A percentile compares a stretch with the other conserved stretches of the same genome.
Evolutionary conservation across 2,329 filamentous ascomycete genomes (phyloP).

Genomic region (Apiospora pterosperma): DNA sequence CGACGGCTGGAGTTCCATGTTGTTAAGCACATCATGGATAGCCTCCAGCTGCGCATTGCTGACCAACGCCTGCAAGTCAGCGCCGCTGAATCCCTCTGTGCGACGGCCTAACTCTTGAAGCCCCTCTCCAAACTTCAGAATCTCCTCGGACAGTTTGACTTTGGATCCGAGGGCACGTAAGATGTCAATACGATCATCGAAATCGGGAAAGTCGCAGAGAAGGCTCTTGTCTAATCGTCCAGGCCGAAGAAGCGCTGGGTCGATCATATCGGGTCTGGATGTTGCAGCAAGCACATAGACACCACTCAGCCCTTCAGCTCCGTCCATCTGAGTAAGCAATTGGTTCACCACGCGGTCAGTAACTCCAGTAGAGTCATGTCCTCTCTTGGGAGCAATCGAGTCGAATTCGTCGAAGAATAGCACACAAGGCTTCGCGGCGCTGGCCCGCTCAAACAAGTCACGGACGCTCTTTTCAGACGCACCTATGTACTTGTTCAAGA

Average conservation of each 20-base stretch:
- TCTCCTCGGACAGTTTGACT: conserved; percentile 66
- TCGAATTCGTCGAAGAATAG: conserved; percentile 99
- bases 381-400: conserved; percentile 93
- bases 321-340: conserved; percentile 97
- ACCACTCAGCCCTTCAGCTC: conserved; percentile 88
- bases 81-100: conserved; percentile 90
- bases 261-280: conserved; percentile 88
- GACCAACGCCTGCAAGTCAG: conserved; percentile 89
- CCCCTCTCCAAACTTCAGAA: conserved; percentile 53
- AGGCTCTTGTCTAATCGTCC: conserved; percentile 91
- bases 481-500: conserved; percentile 98
- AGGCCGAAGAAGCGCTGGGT: conserved; percentile 86
- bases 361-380: conserved; percentile 96
- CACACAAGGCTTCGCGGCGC: conserved; percentile 87
- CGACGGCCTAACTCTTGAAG: conserved; percentile 71
- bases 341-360: conserved; percentile 98
- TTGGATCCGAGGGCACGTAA: conserved; percentile 79
- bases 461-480: conserved; percentile 95
- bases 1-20: conserved; percentile 37
- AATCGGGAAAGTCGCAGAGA: conserved; percentile 81
- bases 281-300: conserved; percentile 97
- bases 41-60: conserved; percentile 97
- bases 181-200: conserved; percentile 84
- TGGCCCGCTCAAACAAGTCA: conserved; percentile 89
- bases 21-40: conserved; percentile 85